phyloP scores from a whole-genome alignment of 2,329 filamentous ascomycete genomes.

The Penicillium sclerotiorum region DNA sequence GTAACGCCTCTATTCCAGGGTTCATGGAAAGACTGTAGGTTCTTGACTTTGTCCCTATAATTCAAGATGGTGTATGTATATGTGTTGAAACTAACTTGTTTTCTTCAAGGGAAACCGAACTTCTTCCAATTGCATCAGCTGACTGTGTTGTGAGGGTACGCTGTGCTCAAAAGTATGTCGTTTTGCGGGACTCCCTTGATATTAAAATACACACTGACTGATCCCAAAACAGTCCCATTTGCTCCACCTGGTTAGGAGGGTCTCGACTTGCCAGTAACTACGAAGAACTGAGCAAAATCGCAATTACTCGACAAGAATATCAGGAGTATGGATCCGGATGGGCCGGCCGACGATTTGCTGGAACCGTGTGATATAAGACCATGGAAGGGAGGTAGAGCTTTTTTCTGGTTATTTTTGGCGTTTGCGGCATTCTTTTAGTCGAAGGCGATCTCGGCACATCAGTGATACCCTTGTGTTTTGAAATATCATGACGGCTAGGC shows the following conservation, averaged over 20 bases:
- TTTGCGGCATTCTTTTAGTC: constrained; percentile 7
- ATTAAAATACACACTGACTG: constrained; percentile 9
- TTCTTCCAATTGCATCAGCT: constrained; percentile 71
- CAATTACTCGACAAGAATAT: constrained; percentile 88
- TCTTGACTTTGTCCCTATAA: background rate
- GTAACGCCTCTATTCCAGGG: constrained; percentile 76
- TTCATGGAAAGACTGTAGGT: constrained; percentile 74
- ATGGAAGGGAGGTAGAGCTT: background rate
- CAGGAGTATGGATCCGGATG: constrained; percentile 79
- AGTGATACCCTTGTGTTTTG: constrained; percentile 28
- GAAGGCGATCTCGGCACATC: constrained; percentile 15
- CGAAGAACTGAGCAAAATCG: constrained; percentile 64
- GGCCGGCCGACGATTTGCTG: constrained; percentile 71
- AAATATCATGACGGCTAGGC: background rate
- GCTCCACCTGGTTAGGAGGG: constrained; percentile 84
- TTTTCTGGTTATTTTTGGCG: constrained; percentile 10
- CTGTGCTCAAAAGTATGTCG: constrained; percentile 62
- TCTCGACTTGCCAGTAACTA: constrained; percentile 72
- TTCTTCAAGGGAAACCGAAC: constrained; percentile 66
- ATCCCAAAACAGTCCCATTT: constrained; percentile 60
- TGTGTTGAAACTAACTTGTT: constrained; percentile 22
- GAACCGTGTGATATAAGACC: constrained; percentile 22
- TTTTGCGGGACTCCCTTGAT: background rate
- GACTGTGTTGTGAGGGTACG: constrained; percentile 78
- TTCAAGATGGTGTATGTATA: background rate